These are phyloP conservation scores for Nothophaeocryptopus gaeumannii DNA, from an alignment of 2,329 filamentous ascomycete species.

Conservation along the genomic window DNA sequence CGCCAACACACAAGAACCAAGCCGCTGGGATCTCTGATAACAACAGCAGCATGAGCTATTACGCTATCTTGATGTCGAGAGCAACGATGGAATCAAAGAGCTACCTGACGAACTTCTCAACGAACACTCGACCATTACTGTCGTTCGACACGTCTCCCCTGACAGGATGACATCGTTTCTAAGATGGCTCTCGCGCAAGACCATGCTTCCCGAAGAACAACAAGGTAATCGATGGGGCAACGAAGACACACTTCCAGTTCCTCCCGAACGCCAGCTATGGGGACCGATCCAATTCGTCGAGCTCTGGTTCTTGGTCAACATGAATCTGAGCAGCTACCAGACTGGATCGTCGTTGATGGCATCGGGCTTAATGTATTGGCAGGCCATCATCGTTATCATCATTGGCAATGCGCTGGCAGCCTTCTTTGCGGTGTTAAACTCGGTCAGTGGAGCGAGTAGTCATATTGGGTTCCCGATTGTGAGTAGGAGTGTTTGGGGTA, in stretches of 20 bases:
- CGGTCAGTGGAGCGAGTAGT: not conserved
- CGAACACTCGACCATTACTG: no score
- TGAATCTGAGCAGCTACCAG: constrained; percentile 2
- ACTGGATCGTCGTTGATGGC: constrained; percentile 2
- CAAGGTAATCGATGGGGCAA: constrained; percentile 4
- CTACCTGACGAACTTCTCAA: no score
- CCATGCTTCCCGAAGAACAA: not conserved
- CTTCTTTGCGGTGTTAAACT: not conserved
- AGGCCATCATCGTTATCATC: constrained; percentile 1
- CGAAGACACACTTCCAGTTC: constrained; percentile 1
- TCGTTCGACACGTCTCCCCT: no score
- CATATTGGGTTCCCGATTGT: constrained; percentile 2
- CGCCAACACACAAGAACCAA: no score
- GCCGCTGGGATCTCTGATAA: no score
- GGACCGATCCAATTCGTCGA: not conserved
- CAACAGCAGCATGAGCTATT: no score
- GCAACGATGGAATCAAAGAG: no score
- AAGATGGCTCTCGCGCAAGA: no score
- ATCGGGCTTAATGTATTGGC: constrained; percentile 1
- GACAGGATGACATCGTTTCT: no score
- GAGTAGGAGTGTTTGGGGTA: not conserved
- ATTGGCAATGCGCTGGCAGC: not conserved
- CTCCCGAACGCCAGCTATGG: constrained; percentile 2
- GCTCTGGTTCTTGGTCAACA: constrained; percentile 1
- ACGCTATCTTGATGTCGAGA: no score